Evolutionary conservation across 345 rosid genomes (phyloP).

Genomic region (Toxicodendron radicans): DNA sequence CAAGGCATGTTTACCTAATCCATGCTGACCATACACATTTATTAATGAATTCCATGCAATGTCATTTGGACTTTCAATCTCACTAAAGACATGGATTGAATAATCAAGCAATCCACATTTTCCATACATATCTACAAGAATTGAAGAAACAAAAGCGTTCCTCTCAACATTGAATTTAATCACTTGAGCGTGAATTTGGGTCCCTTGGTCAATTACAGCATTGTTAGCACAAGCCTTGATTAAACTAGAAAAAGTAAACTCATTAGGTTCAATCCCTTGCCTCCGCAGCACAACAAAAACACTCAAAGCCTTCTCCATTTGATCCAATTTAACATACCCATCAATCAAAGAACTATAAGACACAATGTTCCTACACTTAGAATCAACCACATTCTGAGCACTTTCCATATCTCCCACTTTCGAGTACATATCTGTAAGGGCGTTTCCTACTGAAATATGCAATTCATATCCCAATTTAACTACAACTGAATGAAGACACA

Average conservation of each 20-base stretch:
- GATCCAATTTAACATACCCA: conserved; percentile 12
- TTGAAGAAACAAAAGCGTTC: conserved; percentile 13
- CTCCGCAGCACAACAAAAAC: conserved; percentile 12
- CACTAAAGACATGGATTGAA: not conserved
- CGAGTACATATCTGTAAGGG: conserved; percentile 9
- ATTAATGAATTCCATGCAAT: conserved; percentile 13
- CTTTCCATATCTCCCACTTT: conserved; percentile 9
- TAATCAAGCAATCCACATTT: conserved; percentile 11
- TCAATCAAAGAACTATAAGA: conserved; percentile 15
- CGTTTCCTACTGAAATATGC: conserved; percentile 2
- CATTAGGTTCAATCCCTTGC: conserved; percentile 10
- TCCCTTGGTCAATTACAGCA: conserved; percentile 12
- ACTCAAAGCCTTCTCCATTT: not conserved
- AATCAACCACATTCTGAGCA: not conserved
- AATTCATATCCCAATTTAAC: conserved; percentile 14
- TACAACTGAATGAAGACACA: not conserved
- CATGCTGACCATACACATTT: conserved; percentile 12
- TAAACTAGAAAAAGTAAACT: conserved; percentile 13
- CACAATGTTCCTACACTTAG: not conserved
- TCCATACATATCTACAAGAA: conserved; percentile 16
- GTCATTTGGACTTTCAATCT: conserved; percentile 8
- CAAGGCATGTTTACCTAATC: conserved; percentile 3
- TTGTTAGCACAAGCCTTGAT: conserved; percentile 16
- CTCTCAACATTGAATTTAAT: conserved; percentile 6
- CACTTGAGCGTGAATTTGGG: conserved; percentile 14